These are phyloP conservation scores for Davidsoniella australis DNA, from an alignment of 2,329 filamentous ascomycete genomes.

Conservation along the genomic window DNA sequence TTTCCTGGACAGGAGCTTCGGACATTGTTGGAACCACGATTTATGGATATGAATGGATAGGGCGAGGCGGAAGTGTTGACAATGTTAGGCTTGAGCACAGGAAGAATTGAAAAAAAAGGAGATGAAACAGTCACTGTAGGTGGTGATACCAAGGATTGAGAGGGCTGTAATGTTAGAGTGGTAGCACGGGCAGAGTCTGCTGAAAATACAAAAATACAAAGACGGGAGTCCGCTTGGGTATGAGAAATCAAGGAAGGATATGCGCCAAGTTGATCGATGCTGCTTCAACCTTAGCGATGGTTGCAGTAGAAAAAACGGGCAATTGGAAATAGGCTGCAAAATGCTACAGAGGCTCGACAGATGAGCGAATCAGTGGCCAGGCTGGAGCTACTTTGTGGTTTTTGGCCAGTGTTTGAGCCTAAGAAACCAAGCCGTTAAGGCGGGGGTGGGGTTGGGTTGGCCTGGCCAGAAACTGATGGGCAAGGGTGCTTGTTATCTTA, in stretches of 20 bases:
- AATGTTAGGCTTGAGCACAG: conserved; percentile 11
- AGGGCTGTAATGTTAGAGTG: no score
- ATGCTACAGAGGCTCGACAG: no score
- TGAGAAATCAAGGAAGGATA: not conserved
- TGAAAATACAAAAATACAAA: no score
- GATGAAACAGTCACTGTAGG: no score
- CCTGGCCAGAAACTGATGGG: not conserved
- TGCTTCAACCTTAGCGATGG: no score
- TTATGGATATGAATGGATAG: not conserved
- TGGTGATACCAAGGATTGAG: no score
- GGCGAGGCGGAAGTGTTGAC: conserved; percentile 3
- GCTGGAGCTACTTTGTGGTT: not conserved
- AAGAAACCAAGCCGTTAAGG: not conserved
- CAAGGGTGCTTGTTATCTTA: not conserved
- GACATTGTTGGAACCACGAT: conserved; percentile 40
- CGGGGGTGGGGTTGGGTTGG: conserved; percentile 1
- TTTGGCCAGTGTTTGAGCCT: no score
- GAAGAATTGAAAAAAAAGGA: not conserved
- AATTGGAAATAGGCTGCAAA: not conserved
- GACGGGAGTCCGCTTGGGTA: not conserved
- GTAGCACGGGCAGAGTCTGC: no score
- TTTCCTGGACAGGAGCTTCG: conserved; percentile 49
- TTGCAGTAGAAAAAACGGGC: not conserved
- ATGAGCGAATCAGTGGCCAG: no score
- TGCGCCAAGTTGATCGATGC: no score